Base-by-base conservation (phyloP, 495 filamentous ascomycete species). In the Neurospora intermedia region DNA sequence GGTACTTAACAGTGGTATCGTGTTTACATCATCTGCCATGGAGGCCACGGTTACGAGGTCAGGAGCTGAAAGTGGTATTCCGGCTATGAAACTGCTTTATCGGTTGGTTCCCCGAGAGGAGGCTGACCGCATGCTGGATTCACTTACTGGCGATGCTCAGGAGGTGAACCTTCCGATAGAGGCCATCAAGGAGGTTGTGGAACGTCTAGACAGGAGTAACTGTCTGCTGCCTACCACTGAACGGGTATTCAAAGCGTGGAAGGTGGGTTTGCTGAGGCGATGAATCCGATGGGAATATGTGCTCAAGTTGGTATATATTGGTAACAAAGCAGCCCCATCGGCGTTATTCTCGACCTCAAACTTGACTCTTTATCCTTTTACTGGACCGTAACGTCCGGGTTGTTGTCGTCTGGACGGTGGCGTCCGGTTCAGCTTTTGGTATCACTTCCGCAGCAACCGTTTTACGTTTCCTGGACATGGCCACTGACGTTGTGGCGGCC, bases 71-170 rank as follows among this genome's bases (percentile, higher is more conserved):
- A 31, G 82, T 83, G 69, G 69, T 2, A 77, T 54, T 0, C 81
- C 83, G n/a, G 91, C 89, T 5, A 87, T 92, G 80, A 93, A 93
- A 73, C 83, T 93, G 4, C 85, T 93, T 40, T 93, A 88, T 75
- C 87, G 87, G 43, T 74, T 78, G 27, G 78, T 88, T 3, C 73
- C 74, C 1, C 76, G 72, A 43, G 76, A 74, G 11, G 82, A 89
- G 62, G 85, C 89, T 4, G 84, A 90, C 43, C 81, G 77, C 42
- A 76, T 91, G 69, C 82, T 91, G 4, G 84, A 87, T 72, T 84
- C 83, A 13, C 77, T 86, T n/a, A 85, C 79, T 5, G 82, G 87
- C 46, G 88, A 88, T 0, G 78, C 89, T 2, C 91, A 93, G 76
- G 92, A 94, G 73, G 81, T 94, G 23, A 84, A 83, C 71, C 75